Conservation (phyloP, 352 stramenopile species). For the Phytophthora multivora region DNA sequence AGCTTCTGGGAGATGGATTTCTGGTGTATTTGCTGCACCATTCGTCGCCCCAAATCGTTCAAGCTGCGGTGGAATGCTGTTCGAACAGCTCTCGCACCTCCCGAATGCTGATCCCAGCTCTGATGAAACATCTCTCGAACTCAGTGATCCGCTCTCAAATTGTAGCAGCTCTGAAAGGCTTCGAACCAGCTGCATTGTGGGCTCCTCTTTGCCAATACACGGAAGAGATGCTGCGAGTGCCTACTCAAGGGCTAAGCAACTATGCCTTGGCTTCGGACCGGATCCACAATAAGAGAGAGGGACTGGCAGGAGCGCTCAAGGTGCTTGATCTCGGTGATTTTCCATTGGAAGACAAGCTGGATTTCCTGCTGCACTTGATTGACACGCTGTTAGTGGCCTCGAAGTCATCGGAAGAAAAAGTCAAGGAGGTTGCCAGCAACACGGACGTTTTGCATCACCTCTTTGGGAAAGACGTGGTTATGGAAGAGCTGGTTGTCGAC, state of each 20-base stretch:
- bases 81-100: slow-evolving; percentile 77
- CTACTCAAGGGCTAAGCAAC: slow-evolving; percentile 16
- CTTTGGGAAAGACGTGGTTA: slow-evolving; percentile 63
- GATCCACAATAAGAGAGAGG: slow-evolving; percentile 54
- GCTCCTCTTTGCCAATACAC: slow-evolving; percentile 70
- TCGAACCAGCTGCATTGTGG: slow-evolving; percentile 71
- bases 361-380: slow-evolving; percentile 68
- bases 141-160: slow-evolving; percentile 67
- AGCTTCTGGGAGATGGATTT: slow-evolving; percentile 83
- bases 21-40: slow-evolving; percentile 87
- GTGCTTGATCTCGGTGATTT: slow-evolving; percentile 63
- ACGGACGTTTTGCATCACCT: slow-evolving; percentile 63
- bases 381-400: slow-evolving; percentile 49
- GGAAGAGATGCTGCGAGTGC: slow-evolving; percentile 39
- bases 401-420: slow-evolving; percentile 25
- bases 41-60: slow-evolving; percentile 67
- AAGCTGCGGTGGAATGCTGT: slow-evolving; percentile 82
- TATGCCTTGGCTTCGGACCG: slow-evolving; percentile 24
- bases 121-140: slow-evolving; percentile 82
- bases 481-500: slow-evolving; percentile 78
- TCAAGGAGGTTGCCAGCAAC: slow-evolving; percentile 3
- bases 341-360: slow-evolving; percentile 70
- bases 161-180: slow-evolving; percentile 71
- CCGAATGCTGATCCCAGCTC: slow-evolving; percentile 81
- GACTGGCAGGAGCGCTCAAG: slow-evolving; percentile 66